Evolutionary conservation across 2,329 filamentous ascomycete genomes (phyloP).

Genomic region (Curvularia sp.): DNA sequence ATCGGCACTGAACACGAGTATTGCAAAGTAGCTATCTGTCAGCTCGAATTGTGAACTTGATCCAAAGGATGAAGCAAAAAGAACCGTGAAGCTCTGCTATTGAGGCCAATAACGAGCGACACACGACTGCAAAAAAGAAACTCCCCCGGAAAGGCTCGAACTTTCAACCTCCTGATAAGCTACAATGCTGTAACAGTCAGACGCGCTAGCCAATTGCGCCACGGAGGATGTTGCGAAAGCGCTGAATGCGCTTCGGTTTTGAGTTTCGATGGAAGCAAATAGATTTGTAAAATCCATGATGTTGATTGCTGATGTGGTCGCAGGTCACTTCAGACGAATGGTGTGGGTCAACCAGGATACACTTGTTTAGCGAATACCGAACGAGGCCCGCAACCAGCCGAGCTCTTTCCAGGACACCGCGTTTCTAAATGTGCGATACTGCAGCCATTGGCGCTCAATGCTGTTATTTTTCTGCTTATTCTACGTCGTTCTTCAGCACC

Average conservation of each 20-base stretch:
- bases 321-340: background rate
- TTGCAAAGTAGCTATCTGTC: no score
- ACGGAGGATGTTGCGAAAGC: slow-evolving; percentile 40
- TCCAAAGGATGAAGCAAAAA: no score
- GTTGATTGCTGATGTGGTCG: background rate
- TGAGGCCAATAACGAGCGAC: no score
- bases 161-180: slow-evolving; percentile 34
- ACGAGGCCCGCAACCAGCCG: background rate
- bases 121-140: slow-evolving; percentile 18
- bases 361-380: background rate
- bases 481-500: slow-evolving; percentile 36
- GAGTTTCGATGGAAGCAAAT: slow-evolving; percentile 10
- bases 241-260: slow-evolving; percentile 19
- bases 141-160: slow-evolving; percentile 41
- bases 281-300: background rate
- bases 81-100: no score
- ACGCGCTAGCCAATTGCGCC: slow-evolving; percentile 64
- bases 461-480: slow-evolving; percentile 12
- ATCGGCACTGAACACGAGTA: background rate
- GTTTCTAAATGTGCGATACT: background rate
- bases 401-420: background rate
- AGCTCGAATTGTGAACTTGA: no score
- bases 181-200: slow-evolving; percentile 59
- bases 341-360: background rate
- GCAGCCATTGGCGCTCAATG: background rate